Evolutionary conservation across 108 stramenopile genomes (phyloP), one percentile per base, ranked within the genome.

Genomic region (Ochromonas danica): DNA sequence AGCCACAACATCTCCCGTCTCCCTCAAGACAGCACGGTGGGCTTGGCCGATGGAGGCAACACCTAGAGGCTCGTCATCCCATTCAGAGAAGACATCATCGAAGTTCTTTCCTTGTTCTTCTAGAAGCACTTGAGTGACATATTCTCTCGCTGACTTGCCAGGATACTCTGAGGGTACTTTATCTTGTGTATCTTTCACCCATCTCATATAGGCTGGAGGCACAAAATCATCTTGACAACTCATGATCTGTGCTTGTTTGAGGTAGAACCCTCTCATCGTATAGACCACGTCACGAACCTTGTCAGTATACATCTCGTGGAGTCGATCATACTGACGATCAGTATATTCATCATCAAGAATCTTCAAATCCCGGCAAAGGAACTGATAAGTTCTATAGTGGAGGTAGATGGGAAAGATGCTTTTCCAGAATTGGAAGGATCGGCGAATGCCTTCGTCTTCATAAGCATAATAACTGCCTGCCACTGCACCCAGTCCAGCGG

Each of bases 21-120:
- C 10, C 10, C 51, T 81, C 22, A 84, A 36, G 0, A 35, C 36
- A 22, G 81, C 83, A 28, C 61, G 45, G 77, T 84, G 83, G 14
- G 79, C 83, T 79, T 84, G 78, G 0, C 83, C 83, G 27, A 84
- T 82, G 70, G 81, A 82, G 3, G 83, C 83, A n/a, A 81, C 83
- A 10, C 83, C 83, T 30, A 84, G 33, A 30, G 82, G 82, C 25
- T 35, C 1, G 1, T 82, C 82, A 33, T 84, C 83, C 71, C 81
- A 84, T 0, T 35, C 14, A 0, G 22, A 3, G 45, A 84, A 84
- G 14, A 84, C 1, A 0, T 70, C 10, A 30, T 84, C 81, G 38
- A 75, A 75, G 28, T 75, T 33, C 6, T 14, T 6, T 45, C 72
- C 72, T 75, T 35, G 38, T 36, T 75, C 72, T 75, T 45, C 43